These are phyloP conservation scores for Brettanomyces anomalus DNA, from an alignment of 805 yeast genomes.

Conservation along the genomic window DNA sequence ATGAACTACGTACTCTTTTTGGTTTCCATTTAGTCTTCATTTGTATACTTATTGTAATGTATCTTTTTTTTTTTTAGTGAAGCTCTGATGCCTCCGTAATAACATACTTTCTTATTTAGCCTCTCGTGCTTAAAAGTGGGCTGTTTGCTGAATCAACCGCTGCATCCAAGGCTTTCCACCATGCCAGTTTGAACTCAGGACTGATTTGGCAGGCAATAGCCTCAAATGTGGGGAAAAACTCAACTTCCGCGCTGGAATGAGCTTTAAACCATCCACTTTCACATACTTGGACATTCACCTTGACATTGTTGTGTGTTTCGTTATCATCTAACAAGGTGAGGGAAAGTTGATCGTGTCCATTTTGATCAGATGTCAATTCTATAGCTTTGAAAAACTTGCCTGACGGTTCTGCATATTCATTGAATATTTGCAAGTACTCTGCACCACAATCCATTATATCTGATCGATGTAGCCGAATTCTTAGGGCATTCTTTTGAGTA, in stretches of 20 bases:
- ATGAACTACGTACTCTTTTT: conserved; percentile 9
- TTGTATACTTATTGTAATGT: not conserved
- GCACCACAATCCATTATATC: not conserved
- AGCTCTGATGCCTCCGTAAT: not conserved
- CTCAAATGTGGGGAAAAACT: conserved; percentile 5
- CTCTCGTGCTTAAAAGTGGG: too few relatives aligned
- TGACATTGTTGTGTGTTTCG: not conserved
- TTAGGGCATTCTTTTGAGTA: too few relatives aligned
- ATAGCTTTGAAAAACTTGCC: conserved; percentile 1
- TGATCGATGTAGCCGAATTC: too few relatives aligned
- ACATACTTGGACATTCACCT: not conserved
- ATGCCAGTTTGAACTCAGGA: not conserved
- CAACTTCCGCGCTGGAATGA: not conserved
- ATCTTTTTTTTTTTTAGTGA: not conserved
- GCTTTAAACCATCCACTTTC: conserved; percentile 4
- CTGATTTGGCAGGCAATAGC: not conserved
- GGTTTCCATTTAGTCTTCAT: not conserved
- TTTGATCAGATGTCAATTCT: not conserved
- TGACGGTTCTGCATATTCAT: conserved; percentile 1
- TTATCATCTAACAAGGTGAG: too few relatives aligned
- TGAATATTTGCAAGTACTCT: conserved; percentile 2
- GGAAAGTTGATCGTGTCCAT: too few relatives aligned
- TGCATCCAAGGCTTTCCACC: conserved; percentile 2
- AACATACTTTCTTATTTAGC: too few relatives aligned
- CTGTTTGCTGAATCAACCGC: not conserved